phyloP scores from a whole-genome alignment of 345 rosid species.

The Gossypium longicalyx region DNA sequence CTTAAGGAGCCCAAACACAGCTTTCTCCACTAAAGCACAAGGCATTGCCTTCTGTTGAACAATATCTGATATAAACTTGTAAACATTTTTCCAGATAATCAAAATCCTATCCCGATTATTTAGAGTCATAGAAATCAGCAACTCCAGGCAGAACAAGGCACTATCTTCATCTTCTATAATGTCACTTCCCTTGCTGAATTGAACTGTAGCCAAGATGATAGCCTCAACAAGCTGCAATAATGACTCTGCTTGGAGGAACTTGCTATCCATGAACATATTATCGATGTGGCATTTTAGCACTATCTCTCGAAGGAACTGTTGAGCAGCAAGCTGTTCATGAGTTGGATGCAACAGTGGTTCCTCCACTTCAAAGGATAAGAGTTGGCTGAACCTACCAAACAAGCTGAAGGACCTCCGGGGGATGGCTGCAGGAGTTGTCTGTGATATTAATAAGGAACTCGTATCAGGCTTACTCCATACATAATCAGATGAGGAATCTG shows the following conservation, averaged over 20 bases:
- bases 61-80: slow-evolving; percentile 51
- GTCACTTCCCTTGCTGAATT: slow-evolving; percentile 26
- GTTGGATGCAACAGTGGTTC: slow-evolving; percentile 53
- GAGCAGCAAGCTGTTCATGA: slow-evolving; percentile 57
- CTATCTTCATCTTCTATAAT: slow-evolving; percentile 43
- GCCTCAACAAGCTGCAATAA: slow-evolving; percentile 54
- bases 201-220: slow-evolving; percentile 46
- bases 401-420: slow-evolving; percentile 51
- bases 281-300: slow-evolving; percentile 55
- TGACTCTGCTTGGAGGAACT: slow-evolving; percentile 70
- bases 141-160: slow-evolving; percentile 63
- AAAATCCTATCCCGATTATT: slow-evolving; percentile 73
- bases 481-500: slow-evolving; percentile 38
- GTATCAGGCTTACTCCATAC: slow-evolving; percentile 35
- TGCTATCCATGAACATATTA: slow-evolving; percentile 67
- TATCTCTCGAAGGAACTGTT: slow-evolving; percentile 44
- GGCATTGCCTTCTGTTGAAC: slow-evolving; percentile 60
- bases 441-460: slow-evolving; percentile 29
- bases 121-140: slow-evolving; percentile 56
- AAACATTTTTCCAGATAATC: slow-evolving; percentile 64
- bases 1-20: slow-evolving; percentile 67
- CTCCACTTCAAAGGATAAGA: slow-evolving; percentile 62
- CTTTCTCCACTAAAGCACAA: slow-evolving; percentile 57
- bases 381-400: slow-evolving; percentile 65
- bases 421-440: slow-evolving; percentile 26